Evolutionary conservation across 768 basidiomycete genomes (phyloP).

Genomic region (Suillus clintonianus): DNA sequence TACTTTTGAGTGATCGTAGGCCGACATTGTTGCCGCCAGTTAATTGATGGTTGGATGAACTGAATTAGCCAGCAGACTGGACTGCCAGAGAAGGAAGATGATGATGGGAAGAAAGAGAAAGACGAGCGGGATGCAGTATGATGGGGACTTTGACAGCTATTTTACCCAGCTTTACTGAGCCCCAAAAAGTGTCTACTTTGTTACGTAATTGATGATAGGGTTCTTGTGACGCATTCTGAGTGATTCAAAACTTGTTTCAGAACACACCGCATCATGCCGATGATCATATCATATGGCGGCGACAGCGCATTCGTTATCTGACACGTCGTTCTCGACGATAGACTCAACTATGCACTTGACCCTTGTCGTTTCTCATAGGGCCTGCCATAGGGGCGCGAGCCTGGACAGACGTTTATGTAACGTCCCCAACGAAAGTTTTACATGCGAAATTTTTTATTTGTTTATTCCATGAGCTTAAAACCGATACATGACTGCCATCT

Average conservation of each 20-base stretch:
- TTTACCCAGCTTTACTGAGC: slow-evolving; percentile 19
- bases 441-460: neutral
- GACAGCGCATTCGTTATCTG: neutral
- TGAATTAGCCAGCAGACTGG: slow-evolving; percentile 3
- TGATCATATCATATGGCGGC: too few species aligned
- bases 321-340: neutral
- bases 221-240: neutral
- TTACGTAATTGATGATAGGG: slow-evolving; percentile 25
- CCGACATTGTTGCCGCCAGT: slow-evolving; percentile 25
- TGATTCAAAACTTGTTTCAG: neutral
- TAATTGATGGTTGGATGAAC: slow-evolving; percentile 3
- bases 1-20: slow-evolving; percentile 60
- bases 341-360: neutral
- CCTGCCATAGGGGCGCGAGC: neutral
- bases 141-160: slow-evolving; percentile 15
- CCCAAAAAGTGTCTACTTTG: slow-evolving; percentile 34
- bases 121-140: slow-evolving; percentile 5
- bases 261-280: too few species aligned
- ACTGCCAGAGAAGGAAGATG: slow-evolving; percentile 13
- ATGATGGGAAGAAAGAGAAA: slow-evolving; percentile 22
- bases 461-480: neutral
- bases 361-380: neutral
- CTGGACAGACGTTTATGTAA: slow-evolving; percentile 7
- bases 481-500: neutral
- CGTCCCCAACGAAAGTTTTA: slow-evolving; percentile 6